Conservation (phyloP, 73 alveolate species). For the Paramecium sonneborni region DNA sequence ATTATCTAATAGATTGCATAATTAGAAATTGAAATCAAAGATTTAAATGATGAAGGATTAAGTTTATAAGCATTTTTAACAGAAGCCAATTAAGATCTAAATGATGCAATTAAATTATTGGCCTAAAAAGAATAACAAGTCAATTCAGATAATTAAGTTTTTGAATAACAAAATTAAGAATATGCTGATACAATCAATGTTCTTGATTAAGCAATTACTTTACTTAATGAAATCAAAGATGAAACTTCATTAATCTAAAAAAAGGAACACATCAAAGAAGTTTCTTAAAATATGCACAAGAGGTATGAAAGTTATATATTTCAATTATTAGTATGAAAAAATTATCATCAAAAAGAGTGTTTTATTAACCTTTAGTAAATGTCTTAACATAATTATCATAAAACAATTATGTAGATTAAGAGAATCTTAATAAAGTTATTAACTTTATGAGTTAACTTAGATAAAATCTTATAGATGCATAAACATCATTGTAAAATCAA, state of each 20-base stretch:
- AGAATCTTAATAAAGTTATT: conserved; percentile 1
- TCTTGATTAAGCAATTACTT: neutral
- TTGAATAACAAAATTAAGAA: neutral
- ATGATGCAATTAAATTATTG: conserved; percentile 11
- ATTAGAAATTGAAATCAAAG: conserved; percentile 22
- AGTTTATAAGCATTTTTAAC: neutral
- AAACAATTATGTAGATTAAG: conserved; percentile 32
- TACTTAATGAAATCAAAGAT: conserved; percentile 42
- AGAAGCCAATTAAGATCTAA: neutral
- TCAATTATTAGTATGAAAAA: neutral
- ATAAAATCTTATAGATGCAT: conserved; percentile 21
- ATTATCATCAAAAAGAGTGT: conserved; percentile 9
- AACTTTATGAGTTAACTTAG: neutral
- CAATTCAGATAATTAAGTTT: neutral
- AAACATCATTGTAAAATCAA: neutral
- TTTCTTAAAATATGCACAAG: neutral
- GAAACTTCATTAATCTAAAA: neutral
- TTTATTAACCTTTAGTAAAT: conserved; percentile 44
- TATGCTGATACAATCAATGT: conserved; percentile 22
- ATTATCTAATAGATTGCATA: neutral
- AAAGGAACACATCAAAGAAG: neutral
- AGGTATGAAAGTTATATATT: neutral
- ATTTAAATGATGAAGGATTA: neutral
- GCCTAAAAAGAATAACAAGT: neutral
- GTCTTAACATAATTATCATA: neutral